phyloP scores from a whole-genome alignment of 129 eudicot species.

The Pulicaria dysenterica region DNA sequence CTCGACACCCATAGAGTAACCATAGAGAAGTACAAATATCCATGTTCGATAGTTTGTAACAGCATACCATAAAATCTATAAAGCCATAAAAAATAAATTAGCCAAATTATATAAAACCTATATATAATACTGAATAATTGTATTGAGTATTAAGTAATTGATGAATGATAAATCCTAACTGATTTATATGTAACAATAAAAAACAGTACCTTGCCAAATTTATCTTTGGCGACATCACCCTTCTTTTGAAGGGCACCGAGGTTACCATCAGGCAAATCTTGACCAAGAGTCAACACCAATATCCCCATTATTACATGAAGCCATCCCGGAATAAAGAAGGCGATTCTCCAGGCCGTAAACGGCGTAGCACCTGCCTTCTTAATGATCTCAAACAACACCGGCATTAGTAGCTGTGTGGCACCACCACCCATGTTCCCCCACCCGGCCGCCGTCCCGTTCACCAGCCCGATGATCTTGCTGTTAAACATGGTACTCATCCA shows the following conservation, averaged over 20 bases:
- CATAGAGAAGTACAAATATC: conserved; percentile 76
- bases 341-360: conserved; percentile 81
- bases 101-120: neutral
- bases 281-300: conserved; percentile 69
- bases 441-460: conserved; percentile 84
- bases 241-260: conserved; percentile 74
- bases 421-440: conserved; percentile 97
- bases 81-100: neutral
- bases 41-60: conserved; percentile 76
- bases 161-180: too few relatives aligned
- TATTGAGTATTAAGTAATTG: too few relatives aligned
- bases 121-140: too few relatives aligned
- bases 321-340: conserved; percentile 76
- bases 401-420: conserved; percentile 80
- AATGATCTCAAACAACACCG: conserved; percentile 65
- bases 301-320: conserved; percentile 74
- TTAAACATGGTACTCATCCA: conserved; percentile 86
- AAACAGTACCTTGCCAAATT: conserved; percentile 55
- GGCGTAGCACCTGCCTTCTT: conserved; percentile 52
- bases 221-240: conserved; percentile 71
- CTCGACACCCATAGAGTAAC: conserved; percentile 84
- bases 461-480: conserved; percentile 66
- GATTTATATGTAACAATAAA: neutral
- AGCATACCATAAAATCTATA: conserved; percentile 63
- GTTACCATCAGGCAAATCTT: conserved; percentile 91